phyloP scores from a whole-genome alignment of 345 rosid genomes.

The Stellera chamaejasme region DNA sequence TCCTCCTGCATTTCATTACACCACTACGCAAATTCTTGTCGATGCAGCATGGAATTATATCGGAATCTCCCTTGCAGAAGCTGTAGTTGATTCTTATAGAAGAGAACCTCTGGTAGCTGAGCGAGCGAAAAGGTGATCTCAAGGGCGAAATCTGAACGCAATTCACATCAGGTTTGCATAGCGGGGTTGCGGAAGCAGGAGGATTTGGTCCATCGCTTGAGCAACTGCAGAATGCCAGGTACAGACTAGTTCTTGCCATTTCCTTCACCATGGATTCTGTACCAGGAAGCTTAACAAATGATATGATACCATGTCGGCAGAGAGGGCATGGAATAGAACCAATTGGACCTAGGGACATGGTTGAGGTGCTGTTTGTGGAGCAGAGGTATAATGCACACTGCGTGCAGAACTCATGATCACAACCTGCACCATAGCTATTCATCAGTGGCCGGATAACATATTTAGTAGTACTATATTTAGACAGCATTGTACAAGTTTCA shows the following conservation, averaged over 20 bases:
- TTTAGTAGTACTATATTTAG: no score
- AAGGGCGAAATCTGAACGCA: slow-evolving; percentile 45
- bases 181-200: slow-evolving; percentile 43
- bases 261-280: slow-evolving; percentile 30
- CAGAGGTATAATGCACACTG: slow-evolving; percentile 83
- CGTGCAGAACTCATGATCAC: slow-evolving; percentile 85
- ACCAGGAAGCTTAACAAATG: slow-evolving; percentile 61
- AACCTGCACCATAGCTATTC: slow-evolving; percentile 38
- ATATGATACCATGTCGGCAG: slow-evolving; percentile 78
- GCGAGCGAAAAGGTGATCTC: slow-evolving; percentile 62
- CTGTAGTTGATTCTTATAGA: slow-evolving; percentile 44
- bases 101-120: slow-evolving; percentile 67
- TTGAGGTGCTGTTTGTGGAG: slow-evolving; percentile 49
- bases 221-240: slow-evolving; percentile 66
- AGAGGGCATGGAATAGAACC: slow-evolving; percentile 92
- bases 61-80: slow-evolving; percentile 63
- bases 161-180: slow-evolving; percentile 56
- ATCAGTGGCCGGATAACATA: no score
- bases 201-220: slow-evolving; percentile 54
- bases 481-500: no score
- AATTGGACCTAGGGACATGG: slow-evolving; percentile 35
- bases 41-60: slow-evolving; percentile 34
- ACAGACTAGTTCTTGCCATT: slow-evolving; percentile 60
- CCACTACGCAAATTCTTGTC: slow-evolving; percentile 26
- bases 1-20: slow-evolving; percentile 38